Conservation (phyloP, 371 early-diverging fungal genomes). For the Mucor saturninus region DNA sequence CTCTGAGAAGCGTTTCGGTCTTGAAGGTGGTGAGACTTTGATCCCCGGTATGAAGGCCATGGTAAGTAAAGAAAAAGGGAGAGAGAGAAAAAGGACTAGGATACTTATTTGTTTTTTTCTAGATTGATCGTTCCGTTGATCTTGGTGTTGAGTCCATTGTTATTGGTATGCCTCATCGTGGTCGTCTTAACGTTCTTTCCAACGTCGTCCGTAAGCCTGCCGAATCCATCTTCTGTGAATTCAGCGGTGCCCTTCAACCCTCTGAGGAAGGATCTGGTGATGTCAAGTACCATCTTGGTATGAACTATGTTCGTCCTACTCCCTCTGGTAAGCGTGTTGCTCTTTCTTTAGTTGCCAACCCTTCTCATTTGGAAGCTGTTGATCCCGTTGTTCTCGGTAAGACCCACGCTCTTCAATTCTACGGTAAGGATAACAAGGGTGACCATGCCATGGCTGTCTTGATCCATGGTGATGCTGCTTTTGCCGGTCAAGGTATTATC, state of each 20-base stretch:
- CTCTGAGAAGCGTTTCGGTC: slow-evolving; percentile 96
- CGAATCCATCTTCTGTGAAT: slow-evolving; percentile 97
- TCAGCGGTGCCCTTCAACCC: slow-evolving; percentile 78
- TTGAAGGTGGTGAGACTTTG: slow-evolving; percentile 96
- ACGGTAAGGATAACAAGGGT: slow-evolving; percentile 83
- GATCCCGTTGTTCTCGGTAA: slow-evolving; percentile 98
- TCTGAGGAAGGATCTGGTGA: slow-evolving; percentile 96
- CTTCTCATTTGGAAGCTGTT: slow-evolving; percentile 98
- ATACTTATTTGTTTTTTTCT: neutral
- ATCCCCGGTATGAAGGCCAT: slow-evolving; percentile 98
- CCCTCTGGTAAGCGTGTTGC: slow-evolving; percentile 95
- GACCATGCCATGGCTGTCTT: slow-evolving; percentile 88
- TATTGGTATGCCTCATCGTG: slow-evolving; percentile 99
- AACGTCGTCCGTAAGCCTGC: slow-evolving; percentile 98
- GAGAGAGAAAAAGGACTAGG: neutral
- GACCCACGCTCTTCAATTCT: slow-evolving; percentile 93
- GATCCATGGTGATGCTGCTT: slow-evolving; percentile 98
- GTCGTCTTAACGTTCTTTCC: slow-evolving; percentile 96
- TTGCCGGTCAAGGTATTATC: slow-evolving; percentile 96
- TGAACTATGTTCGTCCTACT: slow-evolving; percentile 95
- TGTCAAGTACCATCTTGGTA: slow-evolving; percentile 97
- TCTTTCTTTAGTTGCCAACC: slow-evolving; percentile 96
- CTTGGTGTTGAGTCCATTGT: slow-evolving; percentile 92
- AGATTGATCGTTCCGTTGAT: slow-evolving; percentile 93
- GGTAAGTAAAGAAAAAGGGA: slow-evolving; percentile 51